These are phyloP conservation scores for Paramecium pentaurelia DNA, from an alignment of 73 alveolate species.

Conservation along the genomic window DNA sequence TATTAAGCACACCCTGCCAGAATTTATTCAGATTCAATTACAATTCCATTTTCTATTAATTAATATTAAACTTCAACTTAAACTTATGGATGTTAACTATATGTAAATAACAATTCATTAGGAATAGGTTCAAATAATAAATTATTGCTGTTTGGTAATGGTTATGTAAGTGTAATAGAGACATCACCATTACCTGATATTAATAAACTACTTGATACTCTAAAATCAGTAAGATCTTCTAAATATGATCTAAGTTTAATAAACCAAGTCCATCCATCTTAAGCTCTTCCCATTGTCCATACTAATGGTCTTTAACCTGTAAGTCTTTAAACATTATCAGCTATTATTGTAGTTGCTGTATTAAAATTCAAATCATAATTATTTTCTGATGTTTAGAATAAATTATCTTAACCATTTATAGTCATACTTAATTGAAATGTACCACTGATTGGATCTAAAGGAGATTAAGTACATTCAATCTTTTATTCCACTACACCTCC, in stretches of 20 bases:
- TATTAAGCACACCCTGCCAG: not conserved
- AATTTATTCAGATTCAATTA: not conserved
- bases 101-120: not conserved
- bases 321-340: not conserved
- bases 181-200: not conserved
- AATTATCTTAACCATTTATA: not conserved
- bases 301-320: not conserved
- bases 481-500: not conserved
- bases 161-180: not conserved
- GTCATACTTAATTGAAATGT: not conserved
- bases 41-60: not conserved
- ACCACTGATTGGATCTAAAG: constrained; percentile 8
- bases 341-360: not conserved
- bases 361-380: not conserved
- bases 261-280: constrained; percentile 19
- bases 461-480: not conserved
- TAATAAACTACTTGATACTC: not conserved
- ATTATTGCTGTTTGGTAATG: not conserved
- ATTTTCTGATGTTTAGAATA: not conserved
- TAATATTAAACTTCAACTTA: not conserved
- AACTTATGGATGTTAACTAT: not conserved
- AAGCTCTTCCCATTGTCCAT: not conserved
- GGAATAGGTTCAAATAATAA: constrained; percentile 42
- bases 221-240: not conserved
- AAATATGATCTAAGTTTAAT: not conserved